Evolutionary conservation across 2,329 filamentous ascomycete genomes (phyloP), one percentile per base, ranked within the genome.

Genomic region (Lasiodiplodia gonubiensis): DNA sequence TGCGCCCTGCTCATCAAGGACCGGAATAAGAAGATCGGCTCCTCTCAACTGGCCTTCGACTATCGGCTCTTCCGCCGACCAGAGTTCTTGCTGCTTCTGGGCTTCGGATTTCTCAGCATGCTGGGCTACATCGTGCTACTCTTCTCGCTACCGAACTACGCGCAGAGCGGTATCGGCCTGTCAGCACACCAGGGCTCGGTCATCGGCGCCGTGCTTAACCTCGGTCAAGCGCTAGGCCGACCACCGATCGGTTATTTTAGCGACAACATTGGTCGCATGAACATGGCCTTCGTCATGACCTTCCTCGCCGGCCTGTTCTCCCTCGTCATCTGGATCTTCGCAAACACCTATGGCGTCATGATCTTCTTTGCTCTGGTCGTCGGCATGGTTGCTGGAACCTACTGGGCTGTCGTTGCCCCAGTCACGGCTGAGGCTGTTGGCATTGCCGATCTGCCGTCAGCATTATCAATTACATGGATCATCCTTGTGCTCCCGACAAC

Each of bases 81-180:
- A 0, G 87, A 92, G 73, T 93, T 90, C 70, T 75, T 89, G 30
- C 80, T 93, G 2, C 81, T 92, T 14, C 77, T 92, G 46, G 82
- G 79, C 2, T 95, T 89, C 82, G 89, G 89, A 8, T 88, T 89
- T 77, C 88, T 94, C 70, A 89, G 86, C 68, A 87, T 94, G 79
- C 80, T 94, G 16, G 90, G 86, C 5, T 94, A 94, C 72, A 84
- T 92, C 30, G 89, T 92, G 4, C 83, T 93, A n/a, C 84, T 93
- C 53, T 94, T 93, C 78, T 90, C 88, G 12, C 80, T 94, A 54
- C 88, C 91, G 16, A 91, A 90, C 75, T 94, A 93, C 74, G 89
- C 89, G 46, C 84, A 86, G 67, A 85, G 84, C 4, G 59, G 59
- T 21, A 86, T 93, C 52, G 91, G 91, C 1, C 84, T 93, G 35